phyloP scores from a whole-genome alignment of 768 basidiomycete genomes.

The Leccinum rimulosum region DNA sequence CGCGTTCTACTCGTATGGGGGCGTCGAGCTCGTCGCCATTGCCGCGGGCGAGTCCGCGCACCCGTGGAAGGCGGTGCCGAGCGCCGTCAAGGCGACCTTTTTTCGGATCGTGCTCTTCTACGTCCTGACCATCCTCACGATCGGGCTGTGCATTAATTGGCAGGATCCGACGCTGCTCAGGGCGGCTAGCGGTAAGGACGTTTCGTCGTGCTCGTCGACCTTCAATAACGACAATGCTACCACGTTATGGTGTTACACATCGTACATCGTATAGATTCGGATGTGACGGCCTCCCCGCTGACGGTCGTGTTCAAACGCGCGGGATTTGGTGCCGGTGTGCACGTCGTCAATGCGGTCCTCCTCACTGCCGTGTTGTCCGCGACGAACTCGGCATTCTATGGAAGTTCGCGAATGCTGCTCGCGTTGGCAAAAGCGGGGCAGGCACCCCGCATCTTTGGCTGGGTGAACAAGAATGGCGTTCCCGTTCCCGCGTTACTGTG shows the following conservation, averaged over 20 bases:
- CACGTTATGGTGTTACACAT: not conserved
- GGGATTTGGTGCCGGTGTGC: conserved; percentile 57
- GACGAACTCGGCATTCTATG: conserved; percentile 66
- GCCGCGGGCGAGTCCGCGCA: conserved; percentile 70
- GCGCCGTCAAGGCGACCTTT: conserved; percentile 67
- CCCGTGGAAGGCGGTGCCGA: conserved; percentile 61
- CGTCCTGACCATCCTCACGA: conserved; percentile 59
- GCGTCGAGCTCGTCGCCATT: conserved; percentile 67
- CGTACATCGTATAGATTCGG: conserved; percentile 33
- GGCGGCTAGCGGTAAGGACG: conserved; percentile 39
- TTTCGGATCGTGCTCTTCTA: conserved; percentile 66
- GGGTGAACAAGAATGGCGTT: conserved; percentile 62
- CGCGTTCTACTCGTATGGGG: conserved; percentile 69
- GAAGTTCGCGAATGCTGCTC: conserved; percentile 57
- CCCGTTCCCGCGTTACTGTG: conserved; percentile 55
- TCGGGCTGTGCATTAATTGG: conserved; percentile 64
- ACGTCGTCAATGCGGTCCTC: conserved; percentile 65
- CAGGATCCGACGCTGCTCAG: conserved; percentile 50
- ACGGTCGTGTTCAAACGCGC: conserved; percentile 64
- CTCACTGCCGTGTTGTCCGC: conserved; percentile 64
- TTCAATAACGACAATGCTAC: not conserved
- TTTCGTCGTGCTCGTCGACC: not conserved
- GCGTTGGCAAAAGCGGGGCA: conserved; percentile 63
- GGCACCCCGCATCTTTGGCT: conserved; percentile 63
- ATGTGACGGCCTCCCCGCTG: conserved; percentile 58